Base-by-base conservation (phyloP, 2,329 filamentous ascomycete species). In the Colletotrichum sp. region DNA sequence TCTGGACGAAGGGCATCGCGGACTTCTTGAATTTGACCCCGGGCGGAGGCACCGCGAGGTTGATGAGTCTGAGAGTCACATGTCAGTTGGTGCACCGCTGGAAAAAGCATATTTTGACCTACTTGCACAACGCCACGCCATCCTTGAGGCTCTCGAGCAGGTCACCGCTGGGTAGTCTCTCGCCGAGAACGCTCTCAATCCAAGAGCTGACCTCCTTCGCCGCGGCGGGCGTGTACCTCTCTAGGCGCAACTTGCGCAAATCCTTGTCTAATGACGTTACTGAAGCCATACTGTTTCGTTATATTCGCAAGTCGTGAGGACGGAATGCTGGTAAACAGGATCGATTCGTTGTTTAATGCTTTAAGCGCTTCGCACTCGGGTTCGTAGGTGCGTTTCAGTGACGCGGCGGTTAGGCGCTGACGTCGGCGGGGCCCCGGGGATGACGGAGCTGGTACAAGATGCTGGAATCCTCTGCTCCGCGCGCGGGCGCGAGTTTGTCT, bases 1-100 rank as follows among this genome's bases (percentile, higher is more conserved):
- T 98, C 85, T 99, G 97, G 55, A 98, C 96, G 83, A 99, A 99
- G 0, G 97, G 97, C 96, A 98, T 98, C 55, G 92, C 87, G 1
- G 96, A 98, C 82, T 94, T 90, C 86, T 98, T 98, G 90, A 94
- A 98, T 84, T 94, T 95, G 86, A 98, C 91, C 36, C 94, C 94
- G 1, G 95, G 94, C 18, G 93, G 91, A 30, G 95, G 94, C 48
- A 94, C 85, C 36, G 91, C 94, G 72, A 96, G 89, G 82, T 98
- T 98, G 81, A 95, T 91, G 68, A 98, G 92, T 82, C 95, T 97
- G 78, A 3, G 65, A 30, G 6, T 55, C 27, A 58, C 25, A 58
- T 43, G 70, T 82, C 83, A 81, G 80, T 65, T 18, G 9, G 67
- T 39, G 69, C 72, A 77, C 48, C 55, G 9, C 8, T 22, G 13